Evolutionary conservation across 257 asterid species (phyloP), one percentile per base, ranked within the genome.

Genomic region (Schizonepeta tenuifolia): DNA sequence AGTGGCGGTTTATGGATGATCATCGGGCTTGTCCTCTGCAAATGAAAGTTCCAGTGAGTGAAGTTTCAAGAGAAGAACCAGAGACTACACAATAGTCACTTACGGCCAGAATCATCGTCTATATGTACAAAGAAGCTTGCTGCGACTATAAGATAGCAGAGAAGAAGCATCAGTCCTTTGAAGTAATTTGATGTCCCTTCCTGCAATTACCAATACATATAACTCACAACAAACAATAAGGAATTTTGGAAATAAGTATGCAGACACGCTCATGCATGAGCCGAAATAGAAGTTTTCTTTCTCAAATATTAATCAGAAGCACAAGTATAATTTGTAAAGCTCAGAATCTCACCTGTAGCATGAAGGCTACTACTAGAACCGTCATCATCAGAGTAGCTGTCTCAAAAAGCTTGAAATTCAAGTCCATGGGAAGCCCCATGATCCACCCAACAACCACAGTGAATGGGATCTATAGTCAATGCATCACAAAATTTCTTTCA

Each of bases 131-230:
- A 92, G 90, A 92, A 92, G 80, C 98, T 90, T 40, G 98, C 92
- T 18, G 96, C 96, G 1, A 92, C 98, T 57, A 92, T 90, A 55
- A 92, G 78, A 75, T 92, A 92, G 88, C 96, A 92, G 28, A 90
- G 77, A 56, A 92, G 93, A 50, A 92, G 92, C 96, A 92, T 92
- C 62, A 92, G 79, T 28, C 96, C 98, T 85, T 92, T 92, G 75
- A 92, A 92, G 75, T 92, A 92, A 74, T 88, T 92, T n/a, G 98
- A 90, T 50, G 95, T 89, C 73, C 98, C 98, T 72, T 92, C 98
- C 98, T 92, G 87, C 82, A 69, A 69, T 47, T 22, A 24, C 38
- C 9, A 11, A 56, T 56, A 26, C 2, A 31, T 31, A 31, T 31
- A 31, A 31, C 18, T 12, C 4, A 46, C 7, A 1, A 46, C 8